Percentiles rank a stretch among this genome's conserved stretches.
These are phyloP conservation scores for Seminavis robusta DNA, from an alignment of 108 stramenopile genomes.

Conservation along the genomic window DNA sequence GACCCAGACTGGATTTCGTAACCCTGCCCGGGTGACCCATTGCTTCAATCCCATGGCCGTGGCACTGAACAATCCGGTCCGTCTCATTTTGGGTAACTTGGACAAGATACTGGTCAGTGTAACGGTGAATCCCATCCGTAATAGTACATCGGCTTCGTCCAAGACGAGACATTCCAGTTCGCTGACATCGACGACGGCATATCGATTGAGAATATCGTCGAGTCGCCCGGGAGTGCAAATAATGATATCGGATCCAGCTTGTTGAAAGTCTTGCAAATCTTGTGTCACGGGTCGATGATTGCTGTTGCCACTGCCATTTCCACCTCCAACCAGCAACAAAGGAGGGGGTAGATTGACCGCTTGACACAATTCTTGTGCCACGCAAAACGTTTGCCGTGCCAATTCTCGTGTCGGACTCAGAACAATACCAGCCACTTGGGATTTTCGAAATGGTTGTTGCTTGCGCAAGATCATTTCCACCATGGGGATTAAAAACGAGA, in stretches of 20 bases:
- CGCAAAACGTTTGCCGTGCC: slow-evolving; percentile 85
- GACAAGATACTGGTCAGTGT: slow-evolving; percentile 81
- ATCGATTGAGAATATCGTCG: slow-evolving; percentile 87
- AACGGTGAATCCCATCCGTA: slow-evolving; percentile 91
- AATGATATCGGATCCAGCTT: slow-evolving; percentile 77
- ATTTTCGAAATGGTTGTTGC: slow-evolving; percentile 31
- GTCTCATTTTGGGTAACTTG: slow-evolving; percentile 89
- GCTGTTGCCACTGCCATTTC: slow-evolving; percentile 23
- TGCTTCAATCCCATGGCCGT: slow-evolving; percentile 84
- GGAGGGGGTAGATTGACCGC: slow-evolving; percentile 47
- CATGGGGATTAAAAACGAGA: slow-evolving; percentile 94
- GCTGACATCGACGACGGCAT: slow-evolving; percentile 68
- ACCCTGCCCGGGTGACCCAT: slow-evolving; percentile 85
- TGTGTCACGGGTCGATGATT: slow-evolving; percentile 68
- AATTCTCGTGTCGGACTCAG: slow-evolving; percentile 95
- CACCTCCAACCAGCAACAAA: slow-evolving; percentile 71
- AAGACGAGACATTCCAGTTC: slow-evolving; percentile 90
- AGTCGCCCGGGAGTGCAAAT: slow-evolving; percentile 96
- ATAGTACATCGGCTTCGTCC: slow-evolving; percentile 96
- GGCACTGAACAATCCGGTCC: slow-evolving; percentile 97
- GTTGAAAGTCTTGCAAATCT: slow-evolving; percentile 68
- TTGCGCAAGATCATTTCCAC: slow-evolving; percentile 86
- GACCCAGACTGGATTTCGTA: slow-evolving; percentile 96
- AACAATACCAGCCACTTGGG: slow-evolving; percentile 79
- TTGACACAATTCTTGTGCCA: slow-evolving; percentile 63